Evolutionary conservation across 1,284 basidiomycete genomes (phyloP).

Genomic region (Sporisorium scitamineum): DNA sequence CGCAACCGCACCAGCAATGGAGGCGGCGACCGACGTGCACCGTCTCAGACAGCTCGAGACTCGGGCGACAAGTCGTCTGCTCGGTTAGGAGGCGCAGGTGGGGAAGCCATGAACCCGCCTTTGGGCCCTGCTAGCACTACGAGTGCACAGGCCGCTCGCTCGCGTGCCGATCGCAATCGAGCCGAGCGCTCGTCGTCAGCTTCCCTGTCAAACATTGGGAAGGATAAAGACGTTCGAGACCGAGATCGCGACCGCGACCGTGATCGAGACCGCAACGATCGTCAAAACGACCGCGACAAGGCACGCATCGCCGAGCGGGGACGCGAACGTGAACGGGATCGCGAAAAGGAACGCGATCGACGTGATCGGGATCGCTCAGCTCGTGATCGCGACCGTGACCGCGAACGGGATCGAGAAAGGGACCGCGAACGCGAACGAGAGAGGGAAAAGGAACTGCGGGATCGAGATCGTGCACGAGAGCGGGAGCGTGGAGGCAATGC

Average conservation of each 20-base stretch:
- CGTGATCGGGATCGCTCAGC: conserved; percentile 27
- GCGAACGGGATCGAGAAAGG: conserved; percentile 12
- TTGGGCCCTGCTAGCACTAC: conserved; percentile 25
- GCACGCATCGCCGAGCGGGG: conserved; percentile 26
- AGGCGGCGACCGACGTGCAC: conserved; percentile 16
- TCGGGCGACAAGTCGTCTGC: background rate
- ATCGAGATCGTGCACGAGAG: conserved; percentile 13
- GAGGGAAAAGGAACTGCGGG: conserved; percentile 8
- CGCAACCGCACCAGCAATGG: conserved; percentile 10
- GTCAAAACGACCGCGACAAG: conserved; percentile 25
- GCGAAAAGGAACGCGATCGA: conserved; percentile 23
- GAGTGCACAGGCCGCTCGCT: conserved; percentile 26
- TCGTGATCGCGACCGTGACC: conserved; percentile 30
- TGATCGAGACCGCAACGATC: conserved; percentile 25
- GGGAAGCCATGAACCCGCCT: conserved; percentile 32
- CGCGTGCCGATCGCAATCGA: conserved; percentile 30
- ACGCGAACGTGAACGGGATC: conserved; percentile 29
- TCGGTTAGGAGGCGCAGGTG: conserved; percentile 1
- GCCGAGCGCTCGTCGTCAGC: conserved; percentile 19
- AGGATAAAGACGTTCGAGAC: conserved; percentile 30
- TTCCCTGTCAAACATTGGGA: conserved; percentile 6
- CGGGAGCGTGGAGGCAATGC: conserved; percentile 19
- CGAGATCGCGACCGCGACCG: conserved; percentile 23
- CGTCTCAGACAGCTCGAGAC: conserved; percentile 14
- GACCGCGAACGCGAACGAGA: conserved; percentile 22